Evolutionary conservation across 2,329 filamentous ascomycete species (phyloP).

Genomic region (Dactylellina drechsleri): DNA sequence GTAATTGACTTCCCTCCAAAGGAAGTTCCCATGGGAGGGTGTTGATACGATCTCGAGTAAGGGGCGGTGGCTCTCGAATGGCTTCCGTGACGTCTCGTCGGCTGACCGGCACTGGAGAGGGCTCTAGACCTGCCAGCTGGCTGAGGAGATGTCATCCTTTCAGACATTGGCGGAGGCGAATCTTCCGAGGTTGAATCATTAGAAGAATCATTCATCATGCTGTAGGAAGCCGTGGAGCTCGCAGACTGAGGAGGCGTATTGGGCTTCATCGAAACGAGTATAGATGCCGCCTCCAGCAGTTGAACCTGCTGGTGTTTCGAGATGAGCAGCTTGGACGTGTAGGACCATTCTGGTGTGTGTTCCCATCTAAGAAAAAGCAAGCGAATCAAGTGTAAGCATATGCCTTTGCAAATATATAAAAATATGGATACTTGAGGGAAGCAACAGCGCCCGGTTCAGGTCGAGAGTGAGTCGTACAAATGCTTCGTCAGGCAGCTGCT

Average conservation of each 20-base stretch:
- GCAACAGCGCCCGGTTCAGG: slow-evolving; percentile 62
- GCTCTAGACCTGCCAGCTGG: slow-evolving; percentile 66
- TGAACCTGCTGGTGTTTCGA: slow-evolving; percentile 99
- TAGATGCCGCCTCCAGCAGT: slow-evolving; percentile 94
- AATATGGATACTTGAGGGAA: slow-evolving; percentile 60
- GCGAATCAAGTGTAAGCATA: slow-evolving; percentile 60
- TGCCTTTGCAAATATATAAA: slow-evolving; percentile 59
- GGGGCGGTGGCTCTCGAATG: slow-evolving; percentile 56
- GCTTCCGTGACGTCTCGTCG: slow-evolving; percentile 57
- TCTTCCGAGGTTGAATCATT: slow-evolving; percentile 85
- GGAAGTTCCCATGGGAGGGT: slow-evolving; percentile 51
- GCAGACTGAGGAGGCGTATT: slow-evolving; percentile 73
- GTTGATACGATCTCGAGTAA: slow-evolving; percentile 52
- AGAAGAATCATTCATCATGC: slow-evolving; percentile 64
- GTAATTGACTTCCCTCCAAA: slow-evolving; percentile 61
- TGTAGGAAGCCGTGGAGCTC: slow-evolving; percentile 55
- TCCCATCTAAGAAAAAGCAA: slow-evolving; percentile 83
- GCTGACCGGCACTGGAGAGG: slow-evolving; percentile 52
- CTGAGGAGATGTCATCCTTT: slow-evolving; percentile 64
- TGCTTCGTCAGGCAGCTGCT: slow-evolving; percentile 99
- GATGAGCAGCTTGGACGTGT: slow-evolving; percentile 96
- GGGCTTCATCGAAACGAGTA: slow-evolving; percentile 88
- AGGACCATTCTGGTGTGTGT: slow-evolving; percentile 97
- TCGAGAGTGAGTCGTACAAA: slow-evolving; percentile 86
- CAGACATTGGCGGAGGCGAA: slow-evolving; percentile 87